Conservation (phyloP, 2,329 filamentous ascomycete species). For the Paraphaeosphaeria minitans region DNA sequence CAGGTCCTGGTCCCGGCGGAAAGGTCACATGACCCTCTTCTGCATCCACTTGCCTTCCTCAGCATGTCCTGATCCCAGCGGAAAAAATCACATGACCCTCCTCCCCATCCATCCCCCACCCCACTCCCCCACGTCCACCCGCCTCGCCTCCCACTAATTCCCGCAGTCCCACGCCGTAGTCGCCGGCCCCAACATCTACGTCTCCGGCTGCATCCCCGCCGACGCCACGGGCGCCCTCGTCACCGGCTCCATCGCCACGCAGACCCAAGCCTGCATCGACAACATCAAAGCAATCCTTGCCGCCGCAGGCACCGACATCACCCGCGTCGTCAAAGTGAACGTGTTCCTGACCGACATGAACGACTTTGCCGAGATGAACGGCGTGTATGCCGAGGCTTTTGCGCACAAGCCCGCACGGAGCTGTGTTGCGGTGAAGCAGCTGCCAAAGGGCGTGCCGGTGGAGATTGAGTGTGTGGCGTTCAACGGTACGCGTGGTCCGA, state of each 20-base stretch:
- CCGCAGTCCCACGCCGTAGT: slow-evolving; percentile 62
- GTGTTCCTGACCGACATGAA: slow-evolving; percentile 93
- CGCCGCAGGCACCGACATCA: slow-evolving; percentile 77
- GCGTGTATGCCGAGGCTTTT: slow-evolving; percentile 82
- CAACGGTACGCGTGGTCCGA: slow-evolving; percentile 29
- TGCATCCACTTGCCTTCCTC: too few species aligned
- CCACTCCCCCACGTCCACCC: neutral
- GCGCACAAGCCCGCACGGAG: slow-evolving; percentile 82
- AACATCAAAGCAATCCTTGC: slow-evolving; percentile 85
- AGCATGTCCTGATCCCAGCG: too few species aligned
- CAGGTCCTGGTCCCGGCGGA: too few species aligned
- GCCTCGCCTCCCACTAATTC: neutral
- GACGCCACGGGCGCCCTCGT: slow-evolving; percentile 65
- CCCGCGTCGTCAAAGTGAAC: slow-evolving; percentile 80
- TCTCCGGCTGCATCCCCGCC: slow-evolving; percentile 78
- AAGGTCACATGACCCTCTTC: too few species aligned
- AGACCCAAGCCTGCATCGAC: slow-evolving; percentile 73
- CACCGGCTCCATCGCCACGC: slow-evolving; percentile 68
- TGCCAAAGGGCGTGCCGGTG: slow-evolving; percentile 84
- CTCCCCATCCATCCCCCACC: neutral
- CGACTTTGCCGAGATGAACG: slow-evolving; percentile 86
- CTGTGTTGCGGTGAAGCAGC: slow-evolving; percentile 87
- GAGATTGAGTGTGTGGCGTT: slow-evolving; percentile 89
- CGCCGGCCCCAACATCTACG: slow-evolving; percentile 70
- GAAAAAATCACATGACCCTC: neutral